Evolutionary conservation across 768 basidiomycete species (phyloP).

Genomic region (Russula earlei): DNA sequence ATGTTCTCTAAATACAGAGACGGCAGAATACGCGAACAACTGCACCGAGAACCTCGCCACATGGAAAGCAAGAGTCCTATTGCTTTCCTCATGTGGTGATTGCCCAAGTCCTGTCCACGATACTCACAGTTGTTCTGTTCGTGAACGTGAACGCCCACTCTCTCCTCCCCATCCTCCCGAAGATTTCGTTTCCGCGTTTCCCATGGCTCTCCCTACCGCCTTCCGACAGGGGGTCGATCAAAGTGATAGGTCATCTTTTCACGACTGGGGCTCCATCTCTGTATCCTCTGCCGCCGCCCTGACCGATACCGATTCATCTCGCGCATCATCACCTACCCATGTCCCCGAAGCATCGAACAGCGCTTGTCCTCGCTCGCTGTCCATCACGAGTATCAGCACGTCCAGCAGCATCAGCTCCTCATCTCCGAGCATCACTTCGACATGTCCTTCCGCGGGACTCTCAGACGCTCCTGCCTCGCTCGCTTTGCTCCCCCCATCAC

Average conservation of each 20-base stretch:
- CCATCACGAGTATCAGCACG: neutral
- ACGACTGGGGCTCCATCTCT: constrained; percentile 14
- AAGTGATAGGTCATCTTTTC: constrained; percentile 22
- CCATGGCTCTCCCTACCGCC: constrained; percentile 43
- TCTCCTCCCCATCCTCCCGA: constrained; percentile 29
- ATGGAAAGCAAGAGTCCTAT: constrained; percentile 51
- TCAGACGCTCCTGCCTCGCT: constrained; percentile 10
- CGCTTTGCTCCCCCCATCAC: constrained; percentile 8
- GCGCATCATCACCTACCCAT: constrained; percentile 17
- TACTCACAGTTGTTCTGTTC: constrained; percentile 11
- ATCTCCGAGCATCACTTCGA: constrained; percentile 7
- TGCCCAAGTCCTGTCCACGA: neutral
- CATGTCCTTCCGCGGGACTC: constrained; percentile 3
- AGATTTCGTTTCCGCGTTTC: constrained; percentile 45
- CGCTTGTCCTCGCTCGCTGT: constrained; percentile 14
- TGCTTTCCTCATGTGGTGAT: constrained; percentile 27
- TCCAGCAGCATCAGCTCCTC: constrained; percentile 2
- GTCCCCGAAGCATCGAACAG: constrained; percentile 12
- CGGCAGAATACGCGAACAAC: constrained; percentile 54
- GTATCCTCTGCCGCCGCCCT: constrained; percentile 1
- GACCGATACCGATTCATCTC: constrained; percentile 21
- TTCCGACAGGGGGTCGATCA: constrained; percentile 25
- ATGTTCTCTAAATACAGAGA: constrained; percentile 35
- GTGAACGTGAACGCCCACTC: constrained; percentile 14
- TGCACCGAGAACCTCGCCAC: constrained; percentile 59